Evolutionary conservation across 176 grass and related monocot genomes (phyloP), one percentile per base, ranked within the genome.

Genomic region (Oryza glumipatula): DNA sequence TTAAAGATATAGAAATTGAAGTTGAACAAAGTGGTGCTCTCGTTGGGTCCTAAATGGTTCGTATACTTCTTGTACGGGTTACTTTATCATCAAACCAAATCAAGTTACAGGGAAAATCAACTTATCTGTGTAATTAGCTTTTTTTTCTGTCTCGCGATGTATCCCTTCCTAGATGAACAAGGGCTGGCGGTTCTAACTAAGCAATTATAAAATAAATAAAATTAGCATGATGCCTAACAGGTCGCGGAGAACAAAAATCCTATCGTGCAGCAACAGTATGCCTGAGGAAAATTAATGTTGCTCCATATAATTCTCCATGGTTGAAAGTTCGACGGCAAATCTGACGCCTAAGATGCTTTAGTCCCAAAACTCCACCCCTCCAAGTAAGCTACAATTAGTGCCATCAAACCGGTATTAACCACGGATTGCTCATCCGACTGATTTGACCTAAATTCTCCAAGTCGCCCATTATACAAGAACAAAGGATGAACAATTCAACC

Each of bases 111-210:
- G 63, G 32, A 3, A 23, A 23, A 63, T 23, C 58, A 63, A 63
- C 7, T 23, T 22, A 22, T 23, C 58, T 23, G n/a, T 1, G 58
- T 63, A 63, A 4, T 63, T 63, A 23, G n/a, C n/a, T 0, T 61
- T 23, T 23, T 63, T 63, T 63, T 22, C 41, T 22, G 8, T 63
- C 58, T 22, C 58, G 3, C 6, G n/a, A 63, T 63, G 21, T 63
- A 63, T 23, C 58, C 30, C 21, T 83, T 64, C 46, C 33, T 36
- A 56, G 33, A 30, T 16, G 58, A 83, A 78, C 28, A 83, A 52
- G 49, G 63, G 65, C 67, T 28, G 71, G 26, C 70, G 22, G n/a
- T 75, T 75, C 73, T 12, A 54, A 70, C 16, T 32, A 19, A 13
- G 76, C 39, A 67, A 24, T 47, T 2, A 67, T 2, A 67, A 78